phyloP scores from a whole-genome alignment of 1,284 basidiomycete genomes.

The Ganoderma resinaceum region DNA sequence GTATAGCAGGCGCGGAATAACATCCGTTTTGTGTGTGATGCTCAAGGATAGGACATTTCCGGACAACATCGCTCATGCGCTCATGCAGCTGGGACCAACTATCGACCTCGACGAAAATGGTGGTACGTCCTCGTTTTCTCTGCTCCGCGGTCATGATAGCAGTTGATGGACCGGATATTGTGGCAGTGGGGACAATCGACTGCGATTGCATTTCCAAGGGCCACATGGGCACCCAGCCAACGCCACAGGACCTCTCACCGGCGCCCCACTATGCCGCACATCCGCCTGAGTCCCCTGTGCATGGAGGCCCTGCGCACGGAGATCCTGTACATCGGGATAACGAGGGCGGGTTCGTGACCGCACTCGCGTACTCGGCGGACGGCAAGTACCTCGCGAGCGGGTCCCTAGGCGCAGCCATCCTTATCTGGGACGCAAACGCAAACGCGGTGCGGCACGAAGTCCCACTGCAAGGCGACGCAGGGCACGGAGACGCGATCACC shows the following conservation, averaged over 20 bases:
- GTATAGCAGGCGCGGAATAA: background rate
- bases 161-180: no score
- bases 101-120: conserved; percentile 14
- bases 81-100: background rate
- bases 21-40: background rate
- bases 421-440: conserved; percentile 29
- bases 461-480: background rate
- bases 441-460: conserved; percentile 16
- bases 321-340: background rate
- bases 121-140: background rate
- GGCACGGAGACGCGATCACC: conserved; percentile 24
- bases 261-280: background rate
- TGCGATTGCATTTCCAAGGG: background rate
- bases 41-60: conserved; percentile 3
- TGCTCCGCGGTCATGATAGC: background rate
- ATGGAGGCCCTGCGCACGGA: background rate
- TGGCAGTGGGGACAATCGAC: background rate
- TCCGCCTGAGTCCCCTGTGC: background rate
- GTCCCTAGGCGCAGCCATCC: conserved; percentile 32
- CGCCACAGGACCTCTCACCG: background rate
- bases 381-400: conserved; percentile 32
- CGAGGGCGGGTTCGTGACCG: conserved; percentile 12
- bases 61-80: background rate
- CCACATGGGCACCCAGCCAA: no score
- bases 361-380: conserved; percentile 33